Evolutionary conservation across 805 yeast genomes (phyloP), one percentile per base, ranked within the genome.

Genomic region (Kregervanrija pseudodelftensis): DNA sequence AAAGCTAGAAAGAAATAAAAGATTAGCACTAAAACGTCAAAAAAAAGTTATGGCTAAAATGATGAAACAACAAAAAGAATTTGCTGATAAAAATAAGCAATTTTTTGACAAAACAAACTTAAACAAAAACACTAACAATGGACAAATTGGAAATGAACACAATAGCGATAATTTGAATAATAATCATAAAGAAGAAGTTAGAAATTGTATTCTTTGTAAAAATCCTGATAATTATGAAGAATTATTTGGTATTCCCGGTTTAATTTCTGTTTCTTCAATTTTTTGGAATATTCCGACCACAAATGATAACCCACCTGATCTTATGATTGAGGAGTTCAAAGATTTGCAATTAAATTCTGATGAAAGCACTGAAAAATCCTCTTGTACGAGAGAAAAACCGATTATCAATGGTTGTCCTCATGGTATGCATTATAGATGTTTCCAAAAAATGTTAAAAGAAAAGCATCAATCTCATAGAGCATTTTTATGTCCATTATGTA

Each of bases 11-110:
- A 71, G 74, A 40, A 71, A 69, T 46, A 79, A 72, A 58, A 63
- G 81, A 48, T 44, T 74, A n/a, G 85, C 86, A 2, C 72, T 77
- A 46, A 74, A 75, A 49, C 70, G 87, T 44, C 84, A 79, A 55
- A 74, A 74, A 37, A 81, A 74, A 52, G 70, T 84, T 9, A 57
- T 82, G 70, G 73, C 71, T 28, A 81, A 76, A 54, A 78, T 85
- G 69, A 75, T 77, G 16, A 80, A 71, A 45, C 80, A 76, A 51
- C 67, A 78, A 44, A 58, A 63, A 17, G 59, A 63, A 37, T 77
- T 77, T 43, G 58, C 72, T 49, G 63, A 56, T 31, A 62, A 69
- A 17, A 73, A 75, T 48, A 56, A 64, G 39, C 60, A 41, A 3
- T 54, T 45, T 38, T 54, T 63, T 32, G 47, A 41, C 39, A 37